Conservation (phyloP, 2,329 filamentous ascomycete genomes). For the Leptosphaerulina australis region DNA sequence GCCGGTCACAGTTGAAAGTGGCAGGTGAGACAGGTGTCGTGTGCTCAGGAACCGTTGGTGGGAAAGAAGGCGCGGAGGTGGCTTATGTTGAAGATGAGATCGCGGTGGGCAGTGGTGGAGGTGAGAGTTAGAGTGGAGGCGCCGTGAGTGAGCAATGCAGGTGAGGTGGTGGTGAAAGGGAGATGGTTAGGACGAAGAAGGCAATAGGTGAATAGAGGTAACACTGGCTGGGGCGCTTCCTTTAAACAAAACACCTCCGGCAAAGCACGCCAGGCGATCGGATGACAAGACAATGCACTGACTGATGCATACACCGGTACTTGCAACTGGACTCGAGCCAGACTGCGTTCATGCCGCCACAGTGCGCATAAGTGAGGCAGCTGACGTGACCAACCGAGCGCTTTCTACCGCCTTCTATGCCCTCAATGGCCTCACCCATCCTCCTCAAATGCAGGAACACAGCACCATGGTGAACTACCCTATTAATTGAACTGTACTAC, state of each 20-base stretch:
- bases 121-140: neutral
- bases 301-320: conserved; percentile 6
- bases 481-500: conserved; percentile 11
- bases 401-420: conserved; percentile 18
- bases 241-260: conserved; percentile 16
- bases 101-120: conserved; percentile 4
- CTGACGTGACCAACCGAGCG: conserved; percentile 10
- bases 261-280: conserved; percentile 17
- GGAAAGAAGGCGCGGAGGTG: neutral
- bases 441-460: conserved; percentile 18
- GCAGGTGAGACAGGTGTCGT: conserved; percentile 8
- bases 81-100: conserved; percentile 1
- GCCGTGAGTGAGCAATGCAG: conserved; percentile 8
- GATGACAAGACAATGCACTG: conserved; percentile 21
- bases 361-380: conserved; percentile 9
- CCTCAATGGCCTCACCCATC: conserved; percentile 9
- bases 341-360: conserved; percentile 8
- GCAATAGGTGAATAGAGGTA: conserved; percentile 10
- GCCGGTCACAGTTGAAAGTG: conserved; percentile 15
- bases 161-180: neutral
- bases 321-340: conserved; percentile 17
- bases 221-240: conserved; percentile 18
- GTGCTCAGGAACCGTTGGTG: conserved; percentile 5
- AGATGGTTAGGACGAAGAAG: conserved; percentile 4
- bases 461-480: conserved; percentile 1